phyloP scores from a whole-genome alignment of 495 filamentous ascomycete genomes.

The Penicillium desertorum region DNA sequence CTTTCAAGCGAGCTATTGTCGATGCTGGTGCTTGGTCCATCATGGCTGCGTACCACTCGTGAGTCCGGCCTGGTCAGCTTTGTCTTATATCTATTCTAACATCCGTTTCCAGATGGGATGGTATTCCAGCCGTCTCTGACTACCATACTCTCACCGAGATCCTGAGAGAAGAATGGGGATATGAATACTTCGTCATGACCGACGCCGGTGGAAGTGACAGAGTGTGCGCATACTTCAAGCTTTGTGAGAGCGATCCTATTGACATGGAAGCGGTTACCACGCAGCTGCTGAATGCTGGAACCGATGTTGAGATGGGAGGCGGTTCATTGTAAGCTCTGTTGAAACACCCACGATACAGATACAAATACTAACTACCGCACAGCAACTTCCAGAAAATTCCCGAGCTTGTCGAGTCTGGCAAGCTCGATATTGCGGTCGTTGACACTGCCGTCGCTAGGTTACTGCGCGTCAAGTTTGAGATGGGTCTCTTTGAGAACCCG shows the following conservation, averaged over 20 bases:
- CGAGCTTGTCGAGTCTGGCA: constrained; percentile 57
- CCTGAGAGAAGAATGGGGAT: constrained; percentile 67
- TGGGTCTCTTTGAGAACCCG: constrained; percentile 68
- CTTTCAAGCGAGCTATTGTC: constrained; percentile 66
- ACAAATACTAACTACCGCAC: constrained; percentile 4
- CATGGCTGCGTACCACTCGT: constrained; percentile 69
- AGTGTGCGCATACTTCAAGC: constrained; percentile 59
- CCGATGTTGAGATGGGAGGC: constrained; percentile 74
- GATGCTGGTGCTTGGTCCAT: constrained; percentile 64
- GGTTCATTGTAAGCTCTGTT: constrained; percentile 53
- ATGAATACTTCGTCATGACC: constrained; percentile 59
- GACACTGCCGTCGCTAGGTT: constrained; percentile 64
- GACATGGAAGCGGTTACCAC: constrained; percentile 59
- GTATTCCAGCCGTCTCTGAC: constrained; percentile 61
- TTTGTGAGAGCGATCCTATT: constrained; percentile 56
- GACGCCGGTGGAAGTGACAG: constrained; percentile 68
- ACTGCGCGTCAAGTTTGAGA: constrained; percentile 62
- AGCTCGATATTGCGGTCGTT: constrained; percentile 54
- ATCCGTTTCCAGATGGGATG: constrained; percentile 50
- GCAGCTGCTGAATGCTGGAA: constrained; percentile 62
- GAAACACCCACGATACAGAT: neutral
- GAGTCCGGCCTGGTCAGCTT: neutral
- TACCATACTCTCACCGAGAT: constrained; percentile 64
- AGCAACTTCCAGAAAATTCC: constrained; percentile 65
- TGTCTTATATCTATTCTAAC: neutral